phyloP scores from a whole-genome alignment of 495 filamentous ascomycete species.

The Penicillium silybi region DNA sequence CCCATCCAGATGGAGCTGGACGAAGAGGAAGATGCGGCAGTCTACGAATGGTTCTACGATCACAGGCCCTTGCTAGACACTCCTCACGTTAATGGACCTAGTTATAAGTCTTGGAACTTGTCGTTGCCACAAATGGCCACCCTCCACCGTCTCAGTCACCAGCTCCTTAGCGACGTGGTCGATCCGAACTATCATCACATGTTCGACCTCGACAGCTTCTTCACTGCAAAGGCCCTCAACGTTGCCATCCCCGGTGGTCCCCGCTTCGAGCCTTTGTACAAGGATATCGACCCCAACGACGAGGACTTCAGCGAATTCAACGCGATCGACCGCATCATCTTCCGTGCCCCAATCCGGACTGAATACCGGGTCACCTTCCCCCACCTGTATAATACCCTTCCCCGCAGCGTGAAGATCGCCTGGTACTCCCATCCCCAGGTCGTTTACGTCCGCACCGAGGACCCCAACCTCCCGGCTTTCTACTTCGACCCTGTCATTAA shows the following conservation, averaged over 20 bases:
- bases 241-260: constrained; percentile 96
- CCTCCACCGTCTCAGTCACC: constrained; percentile 86
- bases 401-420: constrained; percentile 86
- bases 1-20: constrained; percentile 99
- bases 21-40: constrained; percentile 86
- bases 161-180: constrained; percentile 84
- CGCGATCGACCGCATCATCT: constrained; percentile 98
- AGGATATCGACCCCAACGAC: constrained; percentile 98
- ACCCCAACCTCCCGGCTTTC: constrained; percentile 87
- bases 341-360: constrained; percentile 90
- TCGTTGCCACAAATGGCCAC: constrained; percentile 94
- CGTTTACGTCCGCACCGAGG: constrained; percentile 85
- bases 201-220: constrained; percentile 93
- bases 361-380: constrained; percentile 95
- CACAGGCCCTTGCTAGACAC: constrained; percentile 90
- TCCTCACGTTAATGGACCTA: constrained; percentile 90
- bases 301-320: constrained; percentile 99
- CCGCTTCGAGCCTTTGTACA: constrained; percentile 96
- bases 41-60: constrained; percentile 97
- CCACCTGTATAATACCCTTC: constrained; percentile 93
- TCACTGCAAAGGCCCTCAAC: constrained; percentile 95
- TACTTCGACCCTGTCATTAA: constrained; percentile 98
- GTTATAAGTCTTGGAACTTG: constrained; percentile 96
- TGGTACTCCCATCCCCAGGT: constrained; percentile 94
- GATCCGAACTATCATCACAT: constrained; percentile 98